Base-by-base conservation (phyloP, 768 basidiomycete species). In the Serendipita sp. region DNA sequence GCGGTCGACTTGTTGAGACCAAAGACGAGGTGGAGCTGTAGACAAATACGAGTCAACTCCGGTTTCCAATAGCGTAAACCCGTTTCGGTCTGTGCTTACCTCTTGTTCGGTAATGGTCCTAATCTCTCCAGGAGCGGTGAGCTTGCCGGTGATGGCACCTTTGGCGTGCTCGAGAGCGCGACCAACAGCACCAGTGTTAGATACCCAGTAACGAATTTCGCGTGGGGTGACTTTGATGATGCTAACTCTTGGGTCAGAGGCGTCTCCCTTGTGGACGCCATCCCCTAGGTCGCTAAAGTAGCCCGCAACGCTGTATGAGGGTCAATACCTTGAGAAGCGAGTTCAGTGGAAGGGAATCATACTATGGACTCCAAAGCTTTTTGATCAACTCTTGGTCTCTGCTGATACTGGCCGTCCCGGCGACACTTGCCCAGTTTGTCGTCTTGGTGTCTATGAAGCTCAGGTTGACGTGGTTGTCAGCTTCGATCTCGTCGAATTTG, bases 351-450 rank as follows among this genome's bases (percentile, higher is more conserved):
- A 44, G n/a, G 13, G 36, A 35, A 28, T 73, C 78, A 73, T 71
- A 67, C 75, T 68, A n/a, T 75, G 82, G 16, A 63, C 60, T 72
- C 83, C 84, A 90, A 64, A 85, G 76, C 71, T 84, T 80, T 67
- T 81, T 81, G 68, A 91, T 83, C 52, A 82, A 70, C 2, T 80
- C 81, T 65, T 78, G 78, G 73, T 91, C 85, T 66, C 81, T 78
- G 45, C 77, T 78, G 4, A 89, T 76, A 68, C 76, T 83, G 8
- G 89, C 92, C 65, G 76, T 82, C 44, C 91, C 90, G 41, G 85
- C 81, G 68, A 85, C 85, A 7, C 87, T 86, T 1, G 83, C 89
- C 91, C 91, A 93, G 65, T 80, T 81, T 0, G 88, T 91, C 4
- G 83, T 80, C 13, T 76, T 75, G 11, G 79, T 77, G 68, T 91